Percentiles rank a stretch among this genome's conserved stretches.
Conservation (phyloP, 2,329 filamentous ascomycete genomes). For the Cladophialophora psammophila region DNA sequence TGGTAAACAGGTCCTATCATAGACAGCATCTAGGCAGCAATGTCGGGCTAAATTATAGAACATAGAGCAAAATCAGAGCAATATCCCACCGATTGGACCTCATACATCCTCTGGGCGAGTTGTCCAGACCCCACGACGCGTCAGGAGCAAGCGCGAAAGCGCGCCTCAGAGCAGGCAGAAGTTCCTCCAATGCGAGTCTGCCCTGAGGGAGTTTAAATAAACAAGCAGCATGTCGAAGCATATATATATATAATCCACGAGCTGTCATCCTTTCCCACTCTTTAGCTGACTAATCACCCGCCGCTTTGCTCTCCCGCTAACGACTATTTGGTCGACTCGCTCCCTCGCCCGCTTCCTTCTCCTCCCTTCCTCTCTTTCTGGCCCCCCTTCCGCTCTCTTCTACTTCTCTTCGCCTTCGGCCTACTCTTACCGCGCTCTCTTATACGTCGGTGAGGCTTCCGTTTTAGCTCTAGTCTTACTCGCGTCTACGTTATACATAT, state of each 20-base stretch:
- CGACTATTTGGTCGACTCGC: too few relatives aligned
- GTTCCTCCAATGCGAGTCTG: constrained; percentile 7
- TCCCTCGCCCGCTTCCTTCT: not conserved
- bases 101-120: not conserved
- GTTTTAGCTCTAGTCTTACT: too few relatives aligned
- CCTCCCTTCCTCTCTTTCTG: not conserved
- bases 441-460: not conserved
- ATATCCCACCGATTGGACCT: constrained; percentile 24
- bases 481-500: too few relatives aligned
- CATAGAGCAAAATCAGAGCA: constrained; percentile 12
- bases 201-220: not conserved
- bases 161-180: constrained; percentile 24
- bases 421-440: not conserved
- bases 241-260: not conserved
- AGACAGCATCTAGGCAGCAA: constrained; percentile 13
- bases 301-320: too few relatives aligned
- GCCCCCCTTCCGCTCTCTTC: not conserved
- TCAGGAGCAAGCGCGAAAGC: constrained; percentile 18
- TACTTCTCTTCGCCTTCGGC: not conserved
- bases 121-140: constrained; percentile 29
- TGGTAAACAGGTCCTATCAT: not conserved
- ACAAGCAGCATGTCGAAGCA: constrained; percentile 1
- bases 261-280: too few relatives aligned
- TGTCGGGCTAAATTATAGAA: constrained; percentile 13
- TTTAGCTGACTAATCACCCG: too few relatives aligned